Conservation (phyloP, 2,329 filamentous ascomycete genomes). For the Balansia obtecta region DNA sequence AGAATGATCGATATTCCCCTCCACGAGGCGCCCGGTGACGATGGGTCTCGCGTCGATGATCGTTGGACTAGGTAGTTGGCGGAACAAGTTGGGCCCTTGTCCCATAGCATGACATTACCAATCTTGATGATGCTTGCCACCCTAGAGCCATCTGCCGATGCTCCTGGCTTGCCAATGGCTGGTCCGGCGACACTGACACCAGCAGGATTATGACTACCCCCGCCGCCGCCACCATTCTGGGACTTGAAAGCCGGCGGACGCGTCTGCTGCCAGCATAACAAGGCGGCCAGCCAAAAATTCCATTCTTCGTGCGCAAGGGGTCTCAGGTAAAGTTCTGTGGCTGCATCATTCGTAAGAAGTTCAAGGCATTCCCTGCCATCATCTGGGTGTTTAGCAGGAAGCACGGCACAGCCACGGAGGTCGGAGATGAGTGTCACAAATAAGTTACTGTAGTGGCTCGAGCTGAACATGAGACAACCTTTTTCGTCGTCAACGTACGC, state of each 20-base stretch:
- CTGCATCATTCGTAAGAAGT: slow-evolving; percentile 38
- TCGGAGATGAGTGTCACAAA: slow-evolving; percentile 59
- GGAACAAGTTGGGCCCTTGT: slow-evolving; percentile 52
- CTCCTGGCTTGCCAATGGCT: slow-evolving; percentile 30
- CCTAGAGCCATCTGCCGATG: slow-evolving; percentile 20
- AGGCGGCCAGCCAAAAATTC: slow-evolving; percentile 68
- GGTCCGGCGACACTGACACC: slow-evolving; percentile 21
- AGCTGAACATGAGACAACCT: slow-evolving; percentile 63
- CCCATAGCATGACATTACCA: slow-evolving; percentile 83
- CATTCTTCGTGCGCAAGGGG: slow-evolving; percentile 54
- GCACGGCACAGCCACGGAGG: slow-evolving; percentile 60
- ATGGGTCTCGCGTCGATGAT: slow-evolving; percentile 44
- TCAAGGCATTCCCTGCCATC: slow-evolving; percentile 38
- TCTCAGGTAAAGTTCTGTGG: slow-evolving; percentile 49
- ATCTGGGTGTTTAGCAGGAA: slow-evolving; percentile 37
- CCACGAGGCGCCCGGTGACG: slow-evolving; percentile 54
- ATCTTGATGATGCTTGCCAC: slow-evolving; percentile 78
- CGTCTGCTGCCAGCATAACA: slow-evolving; percentile 72
- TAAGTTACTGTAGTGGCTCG: slow-evolving; percentile 51
- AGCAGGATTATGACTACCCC: slow-evolving; percentile 16
- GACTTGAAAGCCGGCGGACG: slow-evolving; percentile 46
- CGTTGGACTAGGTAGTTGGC: slow-evolving; percentile 44
- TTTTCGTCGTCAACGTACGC: slow-evolving; percentile 68
- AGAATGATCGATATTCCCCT: slow-evolving; percentile 82
- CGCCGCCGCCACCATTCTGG: slow-evolving; percentile 28